Evolutionary conservation across 116 monocot species (phyloP).

Genomic region (Trichopus zeylanicus): DNA sequence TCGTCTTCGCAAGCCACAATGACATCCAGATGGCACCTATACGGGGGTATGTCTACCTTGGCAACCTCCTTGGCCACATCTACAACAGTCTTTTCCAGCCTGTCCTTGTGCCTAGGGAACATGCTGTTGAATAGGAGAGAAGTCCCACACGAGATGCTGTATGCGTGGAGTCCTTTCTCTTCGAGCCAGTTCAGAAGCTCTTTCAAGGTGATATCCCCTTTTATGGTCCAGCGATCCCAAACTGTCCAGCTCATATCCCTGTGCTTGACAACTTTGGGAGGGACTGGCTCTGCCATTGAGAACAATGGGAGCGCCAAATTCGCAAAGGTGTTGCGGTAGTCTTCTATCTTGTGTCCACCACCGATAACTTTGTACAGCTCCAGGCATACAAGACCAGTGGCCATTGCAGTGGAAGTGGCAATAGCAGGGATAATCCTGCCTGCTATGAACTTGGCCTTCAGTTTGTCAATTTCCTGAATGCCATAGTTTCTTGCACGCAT

Average conservation of each 20-base stretch:
- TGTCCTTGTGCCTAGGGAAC: slow-evolving; percentile 52
- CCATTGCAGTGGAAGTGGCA: slow-evolving; percentile 47
- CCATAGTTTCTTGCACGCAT: slow-evolving; percentile 51
- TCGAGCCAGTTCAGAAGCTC: slow-evolving; percentile 37
- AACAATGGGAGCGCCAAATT: slow-evolving; percentile 45
- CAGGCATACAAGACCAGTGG: slow-evolving; percentile 43
- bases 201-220: slow-evolving; percentile 27
- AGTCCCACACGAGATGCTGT: slow-evolving; percentile 49
- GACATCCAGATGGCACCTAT: slow-evolving; percentile 30
- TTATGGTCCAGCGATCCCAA: slow-evolving; percentile 44
- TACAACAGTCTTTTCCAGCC: slow-evolving; percentile 38
- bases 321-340: slow-evolving; percentile 51
- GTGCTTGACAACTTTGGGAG: slow-evolving; percentile 37
- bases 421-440: slow-evolving; percentile 54
- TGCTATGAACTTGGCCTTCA: slow-evolving; percentile 52
- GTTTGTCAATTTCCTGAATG: slow-evolving; percentile 44
- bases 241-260: slow-evolving; percentile 44
- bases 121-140: slow-evolving; percentile 43
- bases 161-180: slow-evolving; percentile 30
- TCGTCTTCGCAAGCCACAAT: slow-evolving; percentile 55
- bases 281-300: slow-evolving; percentile 48
- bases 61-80: slow-evolving; percentile 43
- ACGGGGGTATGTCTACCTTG: slow-evolving; percentile 32
- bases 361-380: slow-evolving; percentile 50
- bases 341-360: slow-evolving; percentile 44